A percentile compares a stretch with the other conserved stretches of the same genome.
These are phyloP conservation scores for Solanum neorickii DNA, from an alignment of 257 asterid species.

Conservation along the genomic window DNA sequence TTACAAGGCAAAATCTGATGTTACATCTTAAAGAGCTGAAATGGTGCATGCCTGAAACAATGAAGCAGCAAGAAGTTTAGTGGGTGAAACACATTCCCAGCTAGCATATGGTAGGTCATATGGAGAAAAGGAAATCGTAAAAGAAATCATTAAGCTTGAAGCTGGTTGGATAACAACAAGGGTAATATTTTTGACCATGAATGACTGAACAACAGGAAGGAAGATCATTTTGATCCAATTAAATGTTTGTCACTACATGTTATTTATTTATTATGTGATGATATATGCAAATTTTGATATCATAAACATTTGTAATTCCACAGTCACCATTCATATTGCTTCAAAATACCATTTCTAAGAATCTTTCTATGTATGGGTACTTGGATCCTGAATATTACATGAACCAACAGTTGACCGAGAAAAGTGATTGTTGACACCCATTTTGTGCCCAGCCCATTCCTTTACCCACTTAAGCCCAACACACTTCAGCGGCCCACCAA, in stretches of 20 bases:
- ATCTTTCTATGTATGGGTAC: constrained; percentile 34
- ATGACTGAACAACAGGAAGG: background rate
- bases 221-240: background rate
- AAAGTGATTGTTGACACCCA: no score
- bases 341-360: background rate
- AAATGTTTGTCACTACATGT: background rate
- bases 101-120: background rate
- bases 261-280: background rate
- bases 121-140: background rate
- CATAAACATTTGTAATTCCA: background rate
- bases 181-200: background rate
- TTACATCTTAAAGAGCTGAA: background rate
- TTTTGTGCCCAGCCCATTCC: no score
- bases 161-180: background rate
- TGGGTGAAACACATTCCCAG: background rate
- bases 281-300: background rate
- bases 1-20: background rate
- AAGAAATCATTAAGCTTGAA: background rate
- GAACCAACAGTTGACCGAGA: constrained; percentile 68
- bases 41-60: background rate
- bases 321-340: background rate
- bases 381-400: constrained; percentile 83
- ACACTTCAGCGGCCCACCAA: no score
- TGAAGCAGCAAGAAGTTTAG: background rate
- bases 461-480: no score